Base-by-base conservation (phyloP, 495 filamentous ascomycete species). In the Eremomyces bilateralis region DNA sequence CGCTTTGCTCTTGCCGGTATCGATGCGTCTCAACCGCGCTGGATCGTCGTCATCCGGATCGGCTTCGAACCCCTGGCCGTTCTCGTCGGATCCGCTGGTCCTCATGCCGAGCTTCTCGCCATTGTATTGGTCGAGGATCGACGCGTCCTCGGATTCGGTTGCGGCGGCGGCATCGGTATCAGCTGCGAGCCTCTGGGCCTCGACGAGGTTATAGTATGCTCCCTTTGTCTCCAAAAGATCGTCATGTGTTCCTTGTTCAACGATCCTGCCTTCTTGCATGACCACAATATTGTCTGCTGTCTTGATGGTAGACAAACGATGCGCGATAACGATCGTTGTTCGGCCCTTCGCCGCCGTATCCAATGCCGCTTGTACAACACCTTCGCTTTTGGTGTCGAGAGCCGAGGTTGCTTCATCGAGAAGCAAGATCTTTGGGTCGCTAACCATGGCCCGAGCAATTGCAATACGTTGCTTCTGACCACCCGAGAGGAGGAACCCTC, bases 391-490 rank as follows among this genome's bases (percentile, higher is more conserved):
- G 32, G 88, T 92, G 52, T 97, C 88, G n/a, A 97, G 63, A 1
- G 83, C 83, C 20, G 75, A 80, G 1, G 88, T 97, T 15, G 88
- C 88, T 54, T 97, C 88, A 46, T 97, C 88, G 12, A 97, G 70
- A 2, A 97, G 59, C 0, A 97, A 63, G 46, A 97, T 81, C 59
- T 88, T 90, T n/a, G 88, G 88, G 49, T 97, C 77, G 30, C 73
- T 80, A 19, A 95, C 80, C 36, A 97, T 71, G 20, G 84, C 85
- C 45, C 88, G 70, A 4, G 88, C 85, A 54, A 77, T 77, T 3
- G 71, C 69, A 51, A 94, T 88, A 39, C 88, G 79, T 51, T 97
- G 88, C 52, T 93, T 94, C 57, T 97, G 88, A 19, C 88, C 88
- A 52, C 88, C 88, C 36, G 76, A 84, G 22, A 97, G 63, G 27